These are phyloP conservation scores for Trifolium subterraneum DNA, from an alignment of 306 rosid species.

Conservation along the genomic window DNA sequence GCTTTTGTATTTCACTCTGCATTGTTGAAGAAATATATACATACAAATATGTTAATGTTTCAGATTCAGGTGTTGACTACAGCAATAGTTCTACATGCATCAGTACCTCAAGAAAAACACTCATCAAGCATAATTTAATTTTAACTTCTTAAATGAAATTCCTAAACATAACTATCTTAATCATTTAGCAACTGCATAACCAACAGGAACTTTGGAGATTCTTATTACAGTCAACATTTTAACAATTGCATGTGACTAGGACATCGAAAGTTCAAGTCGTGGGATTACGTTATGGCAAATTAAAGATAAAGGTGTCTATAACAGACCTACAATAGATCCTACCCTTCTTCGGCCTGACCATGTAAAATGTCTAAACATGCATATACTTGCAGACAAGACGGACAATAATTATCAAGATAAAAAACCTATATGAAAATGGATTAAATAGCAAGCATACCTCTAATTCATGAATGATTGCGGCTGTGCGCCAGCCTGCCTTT, in stretches of 20 bases:
- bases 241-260: conserved; percentile 2
- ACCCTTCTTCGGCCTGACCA: not conserved
- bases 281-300: not conserved
- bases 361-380: not conserved
- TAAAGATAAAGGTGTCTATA: not conserved
- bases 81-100: conserved; percentile 31
- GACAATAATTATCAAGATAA: conserved; percentile 28
- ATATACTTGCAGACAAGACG: conserved; percentile 6
- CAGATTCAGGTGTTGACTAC: conserved; percentile 7
- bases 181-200: conserved; percentile 13
- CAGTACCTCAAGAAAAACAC: conserved; percentile 31
- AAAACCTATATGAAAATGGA: conserved; percentile 30
- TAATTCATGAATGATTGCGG: conserved; percentile 90
- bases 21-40: conserved; percentile 40
- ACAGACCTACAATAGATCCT: not conserved
- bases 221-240: not conserved
- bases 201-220: not conserved
- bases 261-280: not conserved
- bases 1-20: conserved; percentile 86
- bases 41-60: conserved; percentile 27
- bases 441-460: conserved; percentile 57
- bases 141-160: not conserved
- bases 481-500: conserved; percentile 99
- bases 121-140: conserved; percentile 18
- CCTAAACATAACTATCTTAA: conserved; percentile 31